These are phyloP conservation scores for Bisporella sp. DNA, from an alignment of 2,329 filamentous ascomycete species.

Conservation along the genomic window DNA sequence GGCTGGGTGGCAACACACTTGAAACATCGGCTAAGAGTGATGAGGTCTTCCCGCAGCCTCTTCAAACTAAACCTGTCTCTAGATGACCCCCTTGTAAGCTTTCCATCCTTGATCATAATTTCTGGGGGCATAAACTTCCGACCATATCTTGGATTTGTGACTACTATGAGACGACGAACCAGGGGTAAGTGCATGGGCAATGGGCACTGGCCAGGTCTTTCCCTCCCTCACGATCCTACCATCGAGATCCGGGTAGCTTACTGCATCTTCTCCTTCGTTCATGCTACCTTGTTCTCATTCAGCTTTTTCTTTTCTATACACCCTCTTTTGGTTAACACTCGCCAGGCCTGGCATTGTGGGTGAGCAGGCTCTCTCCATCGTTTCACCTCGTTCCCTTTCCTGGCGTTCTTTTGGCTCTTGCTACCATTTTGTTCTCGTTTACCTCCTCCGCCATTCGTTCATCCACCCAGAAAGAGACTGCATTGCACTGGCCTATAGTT, in stretches of 20 bases:
- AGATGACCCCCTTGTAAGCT: background rate
- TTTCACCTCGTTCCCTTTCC: slow-evolving; percentile 19
- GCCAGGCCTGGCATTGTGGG: background rate
- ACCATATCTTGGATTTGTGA: too few species aligned
- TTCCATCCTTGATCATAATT: background rate
- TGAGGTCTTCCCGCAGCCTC: slow-evolving; percentile 6
- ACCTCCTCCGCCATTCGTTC: slow-evolving; percentile 3
- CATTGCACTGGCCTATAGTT: slow-evolving; percentile 11
- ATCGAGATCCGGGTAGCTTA: too few species aligned
- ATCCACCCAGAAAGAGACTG: background rate
- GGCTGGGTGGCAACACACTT: background rate
- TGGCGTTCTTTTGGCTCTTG: slow-evolving; percentile 19
- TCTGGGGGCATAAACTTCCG: too few species aligned
- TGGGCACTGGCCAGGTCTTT: too few species aligned
- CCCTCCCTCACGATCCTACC: too few species aligned
- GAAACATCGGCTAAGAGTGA: background rate
- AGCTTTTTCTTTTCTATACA: too few species aligned
- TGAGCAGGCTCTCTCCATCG: slow-evolving; percentile 13
- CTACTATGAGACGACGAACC: too few species aligned
- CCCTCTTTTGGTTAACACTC: too few species aligned
- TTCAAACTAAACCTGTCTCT: background rate
- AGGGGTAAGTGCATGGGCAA: too few species aligned
- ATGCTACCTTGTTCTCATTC: too few species aligned
- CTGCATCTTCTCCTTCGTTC: too few species aligned
- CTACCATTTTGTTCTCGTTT: slow-evolving; percentile 6